Conservation (phyloP, 2,329 filamentous ascomycete genomes). For the Lachnellula suecica region DNA sequence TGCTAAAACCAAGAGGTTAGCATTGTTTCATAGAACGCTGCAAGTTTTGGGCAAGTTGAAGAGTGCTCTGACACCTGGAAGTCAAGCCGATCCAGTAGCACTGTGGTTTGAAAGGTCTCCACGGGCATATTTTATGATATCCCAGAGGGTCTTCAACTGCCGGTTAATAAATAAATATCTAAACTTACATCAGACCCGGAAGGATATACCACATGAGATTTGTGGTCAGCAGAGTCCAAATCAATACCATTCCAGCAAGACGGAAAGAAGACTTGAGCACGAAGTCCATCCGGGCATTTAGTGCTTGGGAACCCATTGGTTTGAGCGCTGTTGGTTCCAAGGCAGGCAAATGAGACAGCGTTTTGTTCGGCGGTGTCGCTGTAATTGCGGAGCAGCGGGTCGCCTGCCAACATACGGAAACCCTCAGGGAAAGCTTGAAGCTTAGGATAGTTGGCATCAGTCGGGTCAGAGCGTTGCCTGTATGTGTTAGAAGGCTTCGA, state of each 20-base stretch:
- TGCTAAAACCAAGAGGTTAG: not conserved
- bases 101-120: too few relatives aligned
- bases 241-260: conserved; percentile 63
- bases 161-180: not conserved
- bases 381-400: conserved; percentile 50
- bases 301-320: conserved; percentile 52
- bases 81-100: too few relatives aligned
- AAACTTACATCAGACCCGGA: conserved; percentile 15
- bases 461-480: conserved; percentile 41
- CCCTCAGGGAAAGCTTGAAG: conserved; percentile 58
- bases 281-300: conserved; percentile 51
- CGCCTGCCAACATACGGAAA: conserved; percentile 66
- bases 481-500: not conserved
- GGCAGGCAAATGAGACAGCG: conserved; percentile 57
- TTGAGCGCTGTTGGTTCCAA: conserved; percentile 45
- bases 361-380: conserved; percentile 43
- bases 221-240: conserved; percentile 53
- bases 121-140: too few relatives aligned
- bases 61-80: not conserved
- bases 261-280: conserved; percentile 57
- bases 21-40: not conserved
- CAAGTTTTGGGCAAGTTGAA: not conserved
- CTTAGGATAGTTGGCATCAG: conserved; percentile 40
- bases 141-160: not conserved
- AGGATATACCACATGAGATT: conserved; percentile 56